Conservation (phyloP, 345 rosid species). For the Populus euphratica region DNA sequence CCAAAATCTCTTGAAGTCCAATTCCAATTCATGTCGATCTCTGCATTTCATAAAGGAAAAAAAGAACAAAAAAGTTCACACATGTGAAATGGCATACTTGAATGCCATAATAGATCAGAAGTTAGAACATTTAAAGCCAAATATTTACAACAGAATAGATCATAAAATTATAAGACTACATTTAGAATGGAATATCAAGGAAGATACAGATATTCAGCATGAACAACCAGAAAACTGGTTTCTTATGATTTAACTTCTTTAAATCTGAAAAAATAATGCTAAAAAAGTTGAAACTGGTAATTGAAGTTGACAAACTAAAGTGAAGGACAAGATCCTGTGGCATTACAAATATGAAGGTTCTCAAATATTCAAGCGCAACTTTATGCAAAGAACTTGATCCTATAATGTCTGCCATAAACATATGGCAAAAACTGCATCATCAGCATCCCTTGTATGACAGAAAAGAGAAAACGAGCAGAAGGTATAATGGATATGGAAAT, state of each 20-base stretch:
- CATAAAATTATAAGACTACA: not conserved
- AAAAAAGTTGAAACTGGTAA: not conserved
- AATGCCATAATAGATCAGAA: not conserved
- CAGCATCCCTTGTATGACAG: not conserved
- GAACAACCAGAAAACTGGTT: not conserved
- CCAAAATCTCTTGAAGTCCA: slow-evolving; percentile 99
- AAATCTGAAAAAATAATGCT: not conserved
- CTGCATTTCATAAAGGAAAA: slow-evolving; percentile 34
- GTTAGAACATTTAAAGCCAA: not conserved
- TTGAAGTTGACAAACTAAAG: not conserved
- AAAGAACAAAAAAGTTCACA: not conserved
- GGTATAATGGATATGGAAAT: not conserved
- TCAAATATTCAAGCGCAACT: not conserved
- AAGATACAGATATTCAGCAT: not conserved
- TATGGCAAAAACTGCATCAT: not conserved
- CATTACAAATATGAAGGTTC: not conserved
- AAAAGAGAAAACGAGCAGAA: not conserved
- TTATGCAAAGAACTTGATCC: not conserved
- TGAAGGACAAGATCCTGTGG: not conserved
- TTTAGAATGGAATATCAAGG: not conserved
- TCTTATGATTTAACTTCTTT: not conserved
- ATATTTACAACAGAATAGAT: not conserved
- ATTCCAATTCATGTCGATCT: slow-evolving; percentile 82
- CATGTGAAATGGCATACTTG: not conserved
- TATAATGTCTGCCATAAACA: not conserved